phyloP scores from a whole-genome alignment of 1,284 basidiomycete genomes.

The Pseudozyma sp. region DNA sequence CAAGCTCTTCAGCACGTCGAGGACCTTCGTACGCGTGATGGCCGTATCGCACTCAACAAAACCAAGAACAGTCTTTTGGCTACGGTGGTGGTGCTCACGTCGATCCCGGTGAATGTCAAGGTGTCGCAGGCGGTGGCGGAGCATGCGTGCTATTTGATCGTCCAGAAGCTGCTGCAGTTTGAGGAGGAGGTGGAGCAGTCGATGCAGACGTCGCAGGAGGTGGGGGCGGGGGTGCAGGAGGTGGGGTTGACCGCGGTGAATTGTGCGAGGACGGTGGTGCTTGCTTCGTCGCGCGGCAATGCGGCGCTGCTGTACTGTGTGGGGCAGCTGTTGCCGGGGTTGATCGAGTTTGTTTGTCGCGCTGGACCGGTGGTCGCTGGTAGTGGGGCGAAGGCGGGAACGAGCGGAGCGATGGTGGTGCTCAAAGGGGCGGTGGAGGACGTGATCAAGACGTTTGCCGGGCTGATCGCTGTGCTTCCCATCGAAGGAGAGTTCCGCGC shows the following conservation, averaged over 20 bases:
- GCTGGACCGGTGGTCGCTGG: constrained; percentile 50
- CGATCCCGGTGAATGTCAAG: constrained; percentile 77
- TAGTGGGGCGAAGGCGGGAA: background rate
- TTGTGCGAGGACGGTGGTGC: constrained; percentile 81
- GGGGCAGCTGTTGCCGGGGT: constrained; percentile 79
- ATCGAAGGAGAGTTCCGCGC: constrained; percentile 66
- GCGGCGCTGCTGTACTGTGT: constrained; percentile 79
- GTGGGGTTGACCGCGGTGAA: constrained; percentile 86
- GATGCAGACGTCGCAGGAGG: constrained; percentile 50
- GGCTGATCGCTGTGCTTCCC: constrained; percentile 70
- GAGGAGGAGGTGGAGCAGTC: constrained; percentile 72
- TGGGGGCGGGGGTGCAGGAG: constrained; percentile 68
- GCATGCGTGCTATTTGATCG: constrained; percentile 84
- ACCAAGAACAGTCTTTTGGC: constrained; percentile 91
- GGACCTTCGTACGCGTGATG: constrained; percentile 78
- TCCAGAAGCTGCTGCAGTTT: constrained; percentile 77
- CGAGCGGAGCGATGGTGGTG: constrained; percentile 67
- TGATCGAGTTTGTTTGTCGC: constrained; percentile 82
- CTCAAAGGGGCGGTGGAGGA: constrained; percentile 77
- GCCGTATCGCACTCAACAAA: constrained; percentile 81
- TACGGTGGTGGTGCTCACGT: constrained; percentile 84
- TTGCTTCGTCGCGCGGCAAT: constrained; percentile 72
- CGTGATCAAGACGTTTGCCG: constrained; percentile 82
- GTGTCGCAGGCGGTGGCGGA: constrained; percentile 83
- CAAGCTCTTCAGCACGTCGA: constrained; percentile 87